Percentiles rank a stretch among this genome's conserved stretches.
Evolutionary conservation across 179 eudicot species (phyloP).

Genomic region (Camellia oleifera): DNA sequence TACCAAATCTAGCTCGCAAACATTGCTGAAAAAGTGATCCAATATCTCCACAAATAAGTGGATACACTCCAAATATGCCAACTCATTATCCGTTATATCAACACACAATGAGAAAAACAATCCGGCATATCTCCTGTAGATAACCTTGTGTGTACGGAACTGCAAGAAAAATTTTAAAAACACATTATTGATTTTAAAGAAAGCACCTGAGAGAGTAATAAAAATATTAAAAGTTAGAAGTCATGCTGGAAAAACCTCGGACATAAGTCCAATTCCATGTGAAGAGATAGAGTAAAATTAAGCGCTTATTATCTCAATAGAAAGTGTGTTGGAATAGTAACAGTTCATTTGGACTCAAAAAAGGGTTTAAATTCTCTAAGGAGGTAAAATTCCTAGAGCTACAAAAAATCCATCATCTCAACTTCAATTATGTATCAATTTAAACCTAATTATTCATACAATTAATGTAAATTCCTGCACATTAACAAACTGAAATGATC

Average conservation of each 20-base stretch:
- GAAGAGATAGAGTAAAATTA: neutral
- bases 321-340: no score
- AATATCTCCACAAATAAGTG: constrained; percentile 97
- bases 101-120: constrained; percentile 93
- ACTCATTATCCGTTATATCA: constrained; percentile 94
- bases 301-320: no score
- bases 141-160: constrained; percentile 95
- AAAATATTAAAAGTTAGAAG: no score
- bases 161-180: constrained; percentile 32
- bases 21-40: constrained; percentile 99
- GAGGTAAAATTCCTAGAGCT: neutral
- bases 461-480: neutral
- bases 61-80: constrained; percentile 88
- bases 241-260: neutral
- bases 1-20: constrained; percentile 94
- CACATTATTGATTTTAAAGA: neutral
- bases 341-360: no score
- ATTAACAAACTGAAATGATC: neutral
- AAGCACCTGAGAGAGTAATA: neutral
- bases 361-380: neutral
- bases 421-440: neutral
- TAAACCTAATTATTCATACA: neutral
- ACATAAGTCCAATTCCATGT: neutral
- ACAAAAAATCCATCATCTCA: neutral
- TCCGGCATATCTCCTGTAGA: constrained; percentile 96